A percentile compares a stretch with the other conserved stretches of the same genome.
phyloP scores from a whole-genome alignment of 805 yeast species.

The Suhomyces vadensis region DNA sequence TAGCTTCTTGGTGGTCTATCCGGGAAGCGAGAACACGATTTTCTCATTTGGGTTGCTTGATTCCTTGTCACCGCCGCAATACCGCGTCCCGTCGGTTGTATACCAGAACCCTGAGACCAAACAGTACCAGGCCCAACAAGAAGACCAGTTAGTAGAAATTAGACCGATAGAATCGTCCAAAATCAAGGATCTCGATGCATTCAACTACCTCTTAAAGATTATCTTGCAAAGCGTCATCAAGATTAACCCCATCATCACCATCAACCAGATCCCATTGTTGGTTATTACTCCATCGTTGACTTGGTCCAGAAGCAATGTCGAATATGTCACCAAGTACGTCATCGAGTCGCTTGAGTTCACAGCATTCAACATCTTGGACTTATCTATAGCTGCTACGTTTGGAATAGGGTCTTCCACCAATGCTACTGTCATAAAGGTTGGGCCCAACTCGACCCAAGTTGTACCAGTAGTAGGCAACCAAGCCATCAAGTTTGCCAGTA shows the following conservation, averaged over 20 bases:
- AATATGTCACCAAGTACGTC: slow-evolving; percentile 68
- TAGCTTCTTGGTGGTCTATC: slow-evolving; percentile 59
- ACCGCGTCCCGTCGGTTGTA: slow-evolving; percentile 76
- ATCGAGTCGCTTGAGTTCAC: slow-evolving; percentile 74
- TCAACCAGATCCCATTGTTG: slow-evolving; percentile 70
- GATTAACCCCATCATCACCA: slow-evolving; percentile 45
- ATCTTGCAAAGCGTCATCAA: slow-evolving; percentile 40
- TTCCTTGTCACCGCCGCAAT: slow-evolving; percentile 71
- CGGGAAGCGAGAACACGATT: slow-evolving; percentile 74
- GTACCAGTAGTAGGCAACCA: slow-evolving; percentile 78
- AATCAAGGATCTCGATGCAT: slow-evolving; percentile 68
- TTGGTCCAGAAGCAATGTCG: slow-evolving; percentile 72
- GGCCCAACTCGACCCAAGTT: slow-evolving; percentile 71
- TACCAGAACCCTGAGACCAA: slow-evolving; percentile 44
- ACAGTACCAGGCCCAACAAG: slow-evolving; percentile 43
- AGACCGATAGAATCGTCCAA: slow-evolving; percentile 65
- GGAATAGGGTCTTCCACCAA: slow-evolving; percentile 69
- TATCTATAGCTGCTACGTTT: slow-evolving; percentile 66
- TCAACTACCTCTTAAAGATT: slow-evolving; percentile 59
- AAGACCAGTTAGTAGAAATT: slow-evolving; percentile 39
- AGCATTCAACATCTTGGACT: slow-evolving; percentile 69
- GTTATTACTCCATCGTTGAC: slow-evolving; percentile 58
- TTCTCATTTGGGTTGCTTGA: slow-evolving; percentile 82
- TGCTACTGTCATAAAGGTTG: slow-evolving; percentile 78
- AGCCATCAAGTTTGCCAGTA: slow-evolving; percentile 55